Conservation (phyloP, 768 basidiomycete genomes). For the Mycena crocata region DNA sequence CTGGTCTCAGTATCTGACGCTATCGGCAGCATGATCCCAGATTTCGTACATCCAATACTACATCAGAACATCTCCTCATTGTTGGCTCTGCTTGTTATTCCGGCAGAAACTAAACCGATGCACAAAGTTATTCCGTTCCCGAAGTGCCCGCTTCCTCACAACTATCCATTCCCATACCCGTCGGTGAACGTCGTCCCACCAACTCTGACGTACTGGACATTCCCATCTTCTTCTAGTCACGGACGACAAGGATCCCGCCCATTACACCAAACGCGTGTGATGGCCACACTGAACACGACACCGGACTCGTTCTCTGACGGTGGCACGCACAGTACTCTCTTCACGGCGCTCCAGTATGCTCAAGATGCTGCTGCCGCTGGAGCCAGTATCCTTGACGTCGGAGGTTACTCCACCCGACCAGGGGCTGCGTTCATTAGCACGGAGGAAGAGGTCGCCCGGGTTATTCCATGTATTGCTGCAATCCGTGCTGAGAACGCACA, state of each 20-base stretch:
- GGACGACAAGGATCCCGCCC: constrained; percentile 27
- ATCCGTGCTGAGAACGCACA: constrained; percentile 55
- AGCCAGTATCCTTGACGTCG: constrained; percentile 89
- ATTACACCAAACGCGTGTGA: constrained; percentile 70
- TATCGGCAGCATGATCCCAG: constrained; percentile 78
- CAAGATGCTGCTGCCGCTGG: constrained; percentile 62
- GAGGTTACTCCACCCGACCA: constrained; percentile 94
- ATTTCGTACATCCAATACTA: constrained; percentile 72
- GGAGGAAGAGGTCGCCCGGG: constrained; percentile 78
- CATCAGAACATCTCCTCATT: constrained; percentile 60
- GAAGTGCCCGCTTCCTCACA: constrained; percentile 52
- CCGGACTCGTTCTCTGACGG: constrained; percentile 99
- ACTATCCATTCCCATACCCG: constrained; percentile 37
- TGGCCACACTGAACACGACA: constrained; percentile 94
- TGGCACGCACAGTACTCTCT: constrained; percentile 61
- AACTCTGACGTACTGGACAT: constrained; percentile 64
- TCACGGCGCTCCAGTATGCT: constrained; percentile 67
- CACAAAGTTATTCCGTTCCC: constrained; percentile 83
- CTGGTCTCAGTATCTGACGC: constrained; percentile 1
- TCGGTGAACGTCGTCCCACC: constrained; percentile 51
- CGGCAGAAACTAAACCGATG: constrained; percentile 60
- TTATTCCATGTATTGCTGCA: constrained; percentile 75
- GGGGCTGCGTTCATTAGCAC: constrained; percentile 72
- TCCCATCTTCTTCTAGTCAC: constrained; percentile 40
- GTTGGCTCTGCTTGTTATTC: constrained; percentile 52